phyloP scores from a whole-genome alignment of 805 yeast species.

The Pichia scutulata region DNA sequence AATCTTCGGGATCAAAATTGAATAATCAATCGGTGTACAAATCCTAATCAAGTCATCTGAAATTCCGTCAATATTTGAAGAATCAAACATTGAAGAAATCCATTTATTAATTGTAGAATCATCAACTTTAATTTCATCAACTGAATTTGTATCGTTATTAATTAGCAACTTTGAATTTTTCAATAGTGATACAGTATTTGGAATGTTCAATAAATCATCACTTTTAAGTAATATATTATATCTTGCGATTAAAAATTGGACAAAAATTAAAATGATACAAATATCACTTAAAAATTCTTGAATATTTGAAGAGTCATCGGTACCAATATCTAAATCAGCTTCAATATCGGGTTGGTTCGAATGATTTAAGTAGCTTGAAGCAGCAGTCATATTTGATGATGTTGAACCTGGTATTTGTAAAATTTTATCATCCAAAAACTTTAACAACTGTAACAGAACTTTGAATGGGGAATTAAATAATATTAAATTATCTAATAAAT shows the following conservation, averaged over 20 bases:
- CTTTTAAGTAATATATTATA: constrained; percentile 12
- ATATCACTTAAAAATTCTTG: constrained; percentile 65
- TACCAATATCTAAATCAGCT: constrained; percentile 29
- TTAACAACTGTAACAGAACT: constrained; percentile 38
- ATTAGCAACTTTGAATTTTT: background rate
- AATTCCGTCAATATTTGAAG: constrained; percentile 52
- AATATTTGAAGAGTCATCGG: constrained; percentile 48
- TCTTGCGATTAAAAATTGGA: constrained; percentile 20
- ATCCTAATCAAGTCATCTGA: constrained; percentile 74
- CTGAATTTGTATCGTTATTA: background rate
- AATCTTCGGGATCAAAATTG: constrained; percentile 62
- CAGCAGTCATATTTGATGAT: constrained; percentile 7
- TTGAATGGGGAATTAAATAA: constrained; percentile 35
- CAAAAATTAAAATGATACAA: constrained; percentile 49
- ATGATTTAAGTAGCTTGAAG: constrained; percentile 11
- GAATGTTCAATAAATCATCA: background rate
- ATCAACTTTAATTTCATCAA: background rate
- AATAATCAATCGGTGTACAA: constrained; percentile 58
- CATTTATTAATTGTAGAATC: constrained; percentile 46
- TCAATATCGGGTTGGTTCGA: constrained; percentile 16
- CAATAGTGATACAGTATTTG: constrained; percentile 7
- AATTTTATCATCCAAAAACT: constrained; percentile 40
- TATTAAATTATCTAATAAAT: constrained; percentile 36
- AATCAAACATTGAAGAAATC: constrained; percentile 72
- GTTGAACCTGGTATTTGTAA: constrained; percentile 13